phyloP scores from a whole-genome alignment of 2,329 filamentous ascomycete species.

The Aspergillus versicolor region DNA sequence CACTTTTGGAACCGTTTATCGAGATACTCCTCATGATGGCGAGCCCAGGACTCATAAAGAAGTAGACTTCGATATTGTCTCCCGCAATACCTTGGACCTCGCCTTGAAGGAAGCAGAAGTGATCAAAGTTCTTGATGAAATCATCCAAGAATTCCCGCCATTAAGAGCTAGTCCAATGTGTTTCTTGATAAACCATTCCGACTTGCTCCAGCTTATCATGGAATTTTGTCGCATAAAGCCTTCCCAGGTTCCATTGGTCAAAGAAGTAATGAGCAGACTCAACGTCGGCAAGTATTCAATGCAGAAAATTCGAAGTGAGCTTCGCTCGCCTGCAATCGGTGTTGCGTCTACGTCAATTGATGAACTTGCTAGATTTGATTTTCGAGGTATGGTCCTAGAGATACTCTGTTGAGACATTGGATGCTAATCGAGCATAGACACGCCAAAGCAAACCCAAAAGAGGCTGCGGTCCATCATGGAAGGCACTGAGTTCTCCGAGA shows the following conservation, averaged over 20 bases:
- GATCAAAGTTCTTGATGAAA: constrained; percentile 91
- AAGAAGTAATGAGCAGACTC: constrained; percentile 81
- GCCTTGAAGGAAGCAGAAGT: constrained; percentile 90
- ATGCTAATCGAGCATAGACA: constrained; percentile 56
- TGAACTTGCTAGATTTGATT: constrained; percentile 87
- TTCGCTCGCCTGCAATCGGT: constrained; percentile 77
- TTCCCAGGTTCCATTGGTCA: constrained; percentile 67
- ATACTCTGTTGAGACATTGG: constrained; percentile 52
- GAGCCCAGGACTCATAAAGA: constrained; percentile 82
- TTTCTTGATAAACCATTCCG: constrained; percentile 86
- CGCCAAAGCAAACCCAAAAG: constrained; percentile 71
- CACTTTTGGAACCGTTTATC: constrained; percentile 83
- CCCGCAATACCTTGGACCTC: constrained; percentile 74
- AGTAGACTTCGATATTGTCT: constrained; percentile 96
- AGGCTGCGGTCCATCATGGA: constrained; percentile 58
- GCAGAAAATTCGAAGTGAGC: constrained; percentile 77
- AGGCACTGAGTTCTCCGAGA: constrained; percentile 53
- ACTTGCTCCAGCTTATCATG: constrained; percentile 83
- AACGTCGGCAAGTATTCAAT: constrained; percentile 80
- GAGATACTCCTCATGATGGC: constrained; percentile 73
- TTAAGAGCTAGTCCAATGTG: constrained; percentile 73
- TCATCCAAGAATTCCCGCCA: constrained; percentile 76
- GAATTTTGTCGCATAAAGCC: constrained; percentile 79
- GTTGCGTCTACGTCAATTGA: constrained; percentile 87
- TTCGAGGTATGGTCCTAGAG: constrained; percentile 59